Base-by-base conservation (phyloP, 345 rosid species). In the Pseudoturritis turrita region DNA sequence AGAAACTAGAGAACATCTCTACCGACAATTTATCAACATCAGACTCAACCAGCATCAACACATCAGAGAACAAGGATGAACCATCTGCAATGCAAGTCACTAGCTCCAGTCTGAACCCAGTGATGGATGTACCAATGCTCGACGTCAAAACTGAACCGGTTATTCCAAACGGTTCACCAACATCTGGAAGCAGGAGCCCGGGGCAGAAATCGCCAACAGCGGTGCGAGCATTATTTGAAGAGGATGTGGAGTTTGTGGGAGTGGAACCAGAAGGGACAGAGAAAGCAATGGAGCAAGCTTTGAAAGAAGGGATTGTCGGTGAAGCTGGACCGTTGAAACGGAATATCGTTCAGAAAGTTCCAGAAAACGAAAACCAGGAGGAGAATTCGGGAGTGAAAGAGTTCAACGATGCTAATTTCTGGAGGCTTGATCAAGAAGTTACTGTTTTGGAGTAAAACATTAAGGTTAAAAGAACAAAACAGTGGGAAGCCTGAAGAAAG, bases 201-300 rank as follows among this genome's bases (percentile, higher is more conserved):
- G 76, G 69, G 1, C 36, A 71, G 36, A 71, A 61, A 55, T 44
- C 73, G 13, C 79, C 93, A 43, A 63, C 82, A 8, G 47, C 85
- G 2, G 79, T 78, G 4, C 85, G 85, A 14, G 87, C 96, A 43
- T 70, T 95, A 68, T 91, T 95, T n/a, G 99, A 91, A 70, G 97
- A 91, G 79, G 99, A 95, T 72, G 94, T 91, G 44, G 99, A 95
- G 75, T 91, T 89, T 71, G 96, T 91, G 7, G 99, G 99, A 3
- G 92, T 91, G 56, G 98, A 91, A 75, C 55, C 83, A 47, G 92
- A 89, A 85, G 96, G 97, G 15, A 87, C 96, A 1, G 96, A 88
- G 83, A 89, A 87, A 83, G 98, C 97, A 49, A 95, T 89, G 98
- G 96, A 91, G 7, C 96, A 87, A 62, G 97, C 97, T 57, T 85